Evolutionary conservation across 2,329 filamentous ascomycete genomes (phyloP).

Genomic region (Fusarium duplospermum): DNA sequence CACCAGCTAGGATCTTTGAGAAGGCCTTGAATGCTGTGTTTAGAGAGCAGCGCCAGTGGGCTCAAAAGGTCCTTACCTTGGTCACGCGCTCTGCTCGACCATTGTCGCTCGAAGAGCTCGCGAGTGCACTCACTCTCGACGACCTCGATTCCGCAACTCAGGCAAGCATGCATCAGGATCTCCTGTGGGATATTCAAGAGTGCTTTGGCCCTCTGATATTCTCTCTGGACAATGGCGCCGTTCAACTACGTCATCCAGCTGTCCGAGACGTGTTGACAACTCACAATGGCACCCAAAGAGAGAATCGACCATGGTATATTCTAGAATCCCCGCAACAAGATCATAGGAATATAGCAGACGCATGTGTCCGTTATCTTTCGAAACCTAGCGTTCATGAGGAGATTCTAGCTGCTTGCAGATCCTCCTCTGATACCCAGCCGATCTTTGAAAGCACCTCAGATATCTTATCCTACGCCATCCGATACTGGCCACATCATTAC

Average conservation of each 20-base stretch:
- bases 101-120: not conserved
- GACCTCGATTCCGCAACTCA: not conserved
- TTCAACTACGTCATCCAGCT: not conserved
- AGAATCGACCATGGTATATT: not conserved
- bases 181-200: not conserved
- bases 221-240: not conserved
- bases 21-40: no score
- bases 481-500: not conserved
- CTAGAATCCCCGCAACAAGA: not conserved
- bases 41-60: no score
- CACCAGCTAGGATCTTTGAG: no score
- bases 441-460: not conserved
- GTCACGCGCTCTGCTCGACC: not conserved
- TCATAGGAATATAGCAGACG: not conserved
- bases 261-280: not conserved
- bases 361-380: not conserved
- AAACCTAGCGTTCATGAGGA: not conserved
- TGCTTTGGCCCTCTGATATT: not conserved
- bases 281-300: not conserved
- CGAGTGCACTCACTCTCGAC: not conserved
- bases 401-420: not conserved
- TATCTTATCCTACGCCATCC: not conserved
- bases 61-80: not conserved
- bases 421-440: not conserved
- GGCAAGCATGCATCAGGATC: not conserved